Base-by-base conservation (phyloP, 345 rosid genomes). In the Diplotaxis tenuifolia region DNA sequence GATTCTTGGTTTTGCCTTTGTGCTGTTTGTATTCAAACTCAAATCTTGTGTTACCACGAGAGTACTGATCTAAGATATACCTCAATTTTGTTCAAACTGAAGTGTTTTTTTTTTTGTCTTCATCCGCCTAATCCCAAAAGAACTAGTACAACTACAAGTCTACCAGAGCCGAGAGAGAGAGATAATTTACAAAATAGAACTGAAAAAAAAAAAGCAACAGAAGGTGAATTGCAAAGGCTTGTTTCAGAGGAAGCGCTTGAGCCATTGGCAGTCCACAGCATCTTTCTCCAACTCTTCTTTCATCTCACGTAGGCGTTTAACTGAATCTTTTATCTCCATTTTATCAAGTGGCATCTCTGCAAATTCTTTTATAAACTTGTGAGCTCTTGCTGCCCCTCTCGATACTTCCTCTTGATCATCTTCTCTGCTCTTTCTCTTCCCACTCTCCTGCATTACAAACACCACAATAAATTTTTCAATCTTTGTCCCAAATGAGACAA, bases 271-370 rank as follows among this genome's bases (percentile, higher is more conserved):
- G 74, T 83, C 72, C 11, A 18, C 82, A 11, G 94, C 86, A 72
- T 92, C 96, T 80, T 84, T 95, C 84, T 90, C 86, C 54, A 95
- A 72, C 49, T 81, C 87, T 60, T 78, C 86, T 72, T 82, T 92
- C 84, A 90, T 66, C 79, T 78, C 84, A 59, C 70, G 76, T 32
- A 89, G 82, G 38, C 71, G 82, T 50, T 82, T 80, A 70, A 86
- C 82, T 65, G 89, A 89, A 72, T 95, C 83, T 78, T 87, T 81
- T 83, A 86, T 75, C 77, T 89, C 96, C 96, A 92, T 87, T 23
- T 77, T 85, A 69, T 92, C 96, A 64, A 92, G 75, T 61, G 98
- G 97, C 86, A 92, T 59, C 76, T 88, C 98, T 28, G 96, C 84
- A 72, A 92, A 95, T 23, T 81, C 88, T 77, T 86, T 92, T 52